Conservation (phyloP, 2,329 filamentous ascomycete species). For the Hymenoscyphus fraxineus region DNA sequence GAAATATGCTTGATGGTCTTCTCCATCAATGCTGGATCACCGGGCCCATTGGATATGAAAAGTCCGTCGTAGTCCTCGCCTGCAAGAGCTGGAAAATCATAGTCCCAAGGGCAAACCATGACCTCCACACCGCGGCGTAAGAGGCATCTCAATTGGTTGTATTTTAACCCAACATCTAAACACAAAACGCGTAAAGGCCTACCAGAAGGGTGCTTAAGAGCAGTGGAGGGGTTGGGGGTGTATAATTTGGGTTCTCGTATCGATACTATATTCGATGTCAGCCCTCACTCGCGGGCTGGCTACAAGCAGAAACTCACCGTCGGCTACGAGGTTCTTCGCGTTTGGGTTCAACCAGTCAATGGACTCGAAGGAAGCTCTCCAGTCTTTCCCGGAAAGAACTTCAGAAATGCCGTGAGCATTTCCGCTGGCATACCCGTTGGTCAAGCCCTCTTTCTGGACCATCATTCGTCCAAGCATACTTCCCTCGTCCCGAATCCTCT, state of each 20-base stretch:
- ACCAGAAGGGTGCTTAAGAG: slow-evolving; percentile 83
- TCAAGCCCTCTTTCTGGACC: slow-evolving; percentile 56
- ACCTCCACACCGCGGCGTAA: slow-evolving; percentile 90
- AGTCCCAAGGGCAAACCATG: slow-evolving; percentile 91
- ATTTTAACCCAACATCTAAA: slow-evolving; percentile 96
- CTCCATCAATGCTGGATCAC: slow-evolving; percentile 84
- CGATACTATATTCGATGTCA: slow-evolving; percentile 64
- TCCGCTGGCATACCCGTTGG: slow-evolving; percentile 42
- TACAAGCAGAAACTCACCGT: slow-evolving; percentile 63
- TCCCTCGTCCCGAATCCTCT: slow-evolving; percentile 88
- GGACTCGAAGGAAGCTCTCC: slow-evolving; percentile 63
- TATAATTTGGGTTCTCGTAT: slow-evolving; percentile 83
- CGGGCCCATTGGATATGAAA: slow-evolving; percentile 96
- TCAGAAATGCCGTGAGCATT: slow-evolving; percentile 40
- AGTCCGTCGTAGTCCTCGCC: slow-evolving; percentile 89
- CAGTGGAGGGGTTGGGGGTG: slow-evolving; percentile 65
- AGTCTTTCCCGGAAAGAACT: slow-evolving; percentile 39
- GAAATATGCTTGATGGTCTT: slow-evolving; percentile 76
- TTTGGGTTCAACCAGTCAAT: slow-evolving; percentile 92
- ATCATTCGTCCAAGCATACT: slow-evolving; percentile 94
- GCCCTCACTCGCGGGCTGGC: slow-evolving; percentile 32
- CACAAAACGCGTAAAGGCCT: slow-evolving; percentile 83
- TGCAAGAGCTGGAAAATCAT: slow-evolving; percentile 75
- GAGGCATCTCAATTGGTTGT: slow-evolving; percentile 94
- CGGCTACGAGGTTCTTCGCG: slow-evolving; percentile 83